These are phyloP conservation scores for Arthrobotrys iridis DNA, from an alignment of 2,329 filamentous ascomycete genomes.

Conservation along the genomic window DNA sequence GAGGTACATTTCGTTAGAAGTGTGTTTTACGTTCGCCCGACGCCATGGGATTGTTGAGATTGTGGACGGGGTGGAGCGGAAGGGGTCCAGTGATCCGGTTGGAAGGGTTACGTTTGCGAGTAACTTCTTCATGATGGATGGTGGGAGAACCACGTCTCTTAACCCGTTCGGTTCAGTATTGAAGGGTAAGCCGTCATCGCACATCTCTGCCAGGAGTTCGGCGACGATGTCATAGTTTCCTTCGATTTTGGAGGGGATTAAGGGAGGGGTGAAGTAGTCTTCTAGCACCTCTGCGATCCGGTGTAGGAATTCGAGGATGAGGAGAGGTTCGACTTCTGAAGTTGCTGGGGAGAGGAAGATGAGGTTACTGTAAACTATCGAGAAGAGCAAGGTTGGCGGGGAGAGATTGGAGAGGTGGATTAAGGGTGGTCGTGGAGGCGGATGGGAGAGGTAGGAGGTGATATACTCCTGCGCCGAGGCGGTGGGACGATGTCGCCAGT, in stretches of 20 bases:
- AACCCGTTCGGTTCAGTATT: constrained; percentile 94
- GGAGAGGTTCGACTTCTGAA: constrained; percentile 84
- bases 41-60: constrained; percentile 80
- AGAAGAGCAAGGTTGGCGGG: constrained; percentile 89
- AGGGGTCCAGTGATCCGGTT: constrained; percentile 64
- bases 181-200: constrained; percentile 86
- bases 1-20: constrained; percentile 95
- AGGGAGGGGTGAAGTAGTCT: constrained; percentile 88
- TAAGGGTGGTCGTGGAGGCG: constrained; percentile 81
- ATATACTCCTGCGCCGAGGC: constrained; percentile 79
- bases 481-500: constrained; percentile 75
- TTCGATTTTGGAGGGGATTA: constrained; percentile 87
- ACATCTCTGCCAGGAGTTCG: constrained; percentile 94
- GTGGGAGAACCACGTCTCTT: constrained; percentile 89
- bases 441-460: constrained; percentile 85
- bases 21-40: constrained; percentile 89
- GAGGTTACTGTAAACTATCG: constrained; percentile 84
- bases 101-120: constrained; percentile 87
- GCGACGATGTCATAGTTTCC: constrained; percentile 91
- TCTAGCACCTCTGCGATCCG: constrained; percentile 90
- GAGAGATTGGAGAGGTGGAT: constrained; percentile 84
- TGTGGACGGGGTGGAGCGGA: constrained; percentile 58
- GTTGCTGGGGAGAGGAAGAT: constrained; percentile 87
- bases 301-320: constrained; percentile 93
- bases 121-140: constrained; percentile 87